Conservation (phyloP, 23 red algal genomes). For the Gracilaria vermiculophylla region DNA sequence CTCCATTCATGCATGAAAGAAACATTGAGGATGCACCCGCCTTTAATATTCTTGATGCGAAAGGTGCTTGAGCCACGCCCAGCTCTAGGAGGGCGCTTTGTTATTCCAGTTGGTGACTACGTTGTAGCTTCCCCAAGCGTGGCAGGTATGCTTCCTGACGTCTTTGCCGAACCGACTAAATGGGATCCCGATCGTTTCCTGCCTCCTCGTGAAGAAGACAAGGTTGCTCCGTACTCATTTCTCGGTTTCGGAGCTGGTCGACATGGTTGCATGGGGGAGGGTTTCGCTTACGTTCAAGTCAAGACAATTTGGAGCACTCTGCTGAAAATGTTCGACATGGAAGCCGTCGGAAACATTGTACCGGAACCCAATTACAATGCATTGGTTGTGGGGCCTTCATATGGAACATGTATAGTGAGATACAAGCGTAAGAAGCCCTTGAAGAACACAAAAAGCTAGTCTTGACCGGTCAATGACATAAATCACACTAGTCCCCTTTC, state of each 20-base stretch:
- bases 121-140: slow-evolving; percentile 82
- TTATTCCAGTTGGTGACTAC: slow-evolving; percentile 81
- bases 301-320: slow-evolving; percentile 98
- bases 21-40: slow-evolving; percentile 97
- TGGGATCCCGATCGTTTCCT: slow-evolving; percentile 96
- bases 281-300: slow-evolving; percentile 99
- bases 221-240: slow-evolving; percentile 78
- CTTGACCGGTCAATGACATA: background rate
- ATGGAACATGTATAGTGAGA: slow-evolving; percentile 40
- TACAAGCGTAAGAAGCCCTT: slow-evolving; percentile 50
- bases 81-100: slow-evolving; percentile 57
- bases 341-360: slow-evolving; percentile 70
- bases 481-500: slow-evolving; percentile 36
- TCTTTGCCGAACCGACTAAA: slow-evolving; percentile 81
- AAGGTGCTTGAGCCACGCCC: slow-evolving; percentile 74
- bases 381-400: slow-evolving; percentile 79
- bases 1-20: slow-evolving; percentile 96
- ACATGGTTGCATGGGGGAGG: slow-evolving; percentile 98
- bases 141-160: slow-evolving; percentile 70
- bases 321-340: slow-evolving; percentile 81
- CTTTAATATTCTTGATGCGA: slow-evolving; percentile 98
- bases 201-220: slow-evolving; percentile 85
- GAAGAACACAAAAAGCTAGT: background rate
- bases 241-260: slow-evolving; percentile 95
- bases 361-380: slow-evolving; percentile 81